A percentile compares a stretch with the other conserved stretches of the same genome.
Evolutionary conservation across 2,329 filamentous ascomycete species (phyloP).

Genomic region (Didymella pomorum): DNA sequence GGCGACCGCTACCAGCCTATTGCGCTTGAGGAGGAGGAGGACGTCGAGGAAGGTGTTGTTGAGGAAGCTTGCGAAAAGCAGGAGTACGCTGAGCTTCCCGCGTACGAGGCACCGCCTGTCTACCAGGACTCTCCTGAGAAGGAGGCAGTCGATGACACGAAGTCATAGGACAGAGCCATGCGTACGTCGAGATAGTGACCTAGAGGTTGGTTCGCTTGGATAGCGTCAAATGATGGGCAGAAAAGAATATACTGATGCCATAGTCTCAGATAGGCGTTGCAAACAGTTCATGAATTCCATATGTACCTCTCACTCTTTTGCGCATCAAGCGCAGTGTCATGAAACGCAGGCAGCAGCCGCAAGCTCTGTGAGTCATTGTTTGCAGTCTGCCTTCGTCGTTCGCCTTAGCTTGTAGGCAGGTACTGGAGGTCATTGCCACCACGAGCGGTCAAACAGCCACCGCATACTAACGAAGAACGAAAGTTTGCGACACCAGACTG

Average conservation of each 20-base stretch:
- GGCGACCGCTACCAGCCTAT: slow-evolving; percentile 52
- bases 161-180: slow-evolving; percentile 21
- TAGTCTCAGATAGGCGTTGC: slow-evolving; percentile 5
- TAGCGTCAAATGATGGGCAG: neutral
- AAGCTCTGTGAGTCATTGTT: too few relatives aligned
- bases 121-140: slow-evolving; percentile 48
- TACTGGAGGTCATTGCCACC: neutral
- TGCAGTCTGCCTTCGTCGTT: neutral
- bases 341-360: neutral
- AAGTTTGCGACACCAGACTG: neutral
- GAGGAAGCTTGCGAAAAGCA: slow-evolving; percentile 41
- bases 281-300: slow-evolving; percentile 18
- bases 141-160: slow-evolving; percentile 40
- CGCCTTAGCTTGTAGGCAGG: neutral
- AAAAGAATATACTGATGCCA: neutral
- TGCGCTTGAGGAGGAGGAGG: slow-evolving; percentile 43
- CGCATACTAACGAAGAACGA: neutral
- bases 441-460: neutral
- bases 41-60: slow-evolving; percentile 26
- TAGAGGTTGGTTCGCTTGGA: neutral
- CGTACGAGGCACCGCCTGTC: slow-evolving; percentile 50
- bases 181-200: neutral
- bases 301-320: neutral
- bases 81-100: slow-evolving; percentile 45
- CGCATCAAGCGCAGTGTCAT: too few relatives aligned